Base-by-base conservation (phyloP, 1,284 basidiomycete genomes). In the Ustilago trichophora region DNA sequence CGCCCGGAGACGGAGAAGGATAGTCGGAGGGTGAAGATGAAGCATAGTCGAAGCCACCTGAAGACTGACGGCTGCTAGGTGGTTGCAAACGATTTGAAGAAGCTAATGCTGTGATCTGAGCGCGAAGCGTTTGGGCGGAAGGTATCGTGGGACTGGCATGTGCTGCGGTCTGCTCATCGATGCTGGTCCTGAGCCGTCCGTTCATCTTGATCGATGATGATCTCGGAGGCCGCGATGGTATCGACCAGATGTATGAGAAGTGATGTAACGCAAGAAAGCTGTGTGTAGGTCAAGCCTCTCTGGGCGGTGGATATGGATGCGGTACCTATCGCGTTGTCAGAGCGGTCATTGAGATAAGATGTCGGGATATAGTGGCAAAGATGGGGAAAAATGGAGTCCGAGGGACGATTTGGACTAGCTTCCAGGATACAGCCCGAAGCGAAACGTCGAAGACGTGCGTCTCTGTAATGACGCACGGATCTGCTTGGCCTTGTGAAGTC, bases 21-120 rank as follows among this genome's bases (percentile, higher is more conserved):
- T 52, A 52, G 27, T 42, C 29, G 26, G 56, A 59, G 13, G 49
- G 44, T 21, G 56, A 46, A 24, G 56, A 59, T n/a, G n/a, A n/a
- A n/a, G n/a, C n/a, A 26, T 47, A 47, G 43, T 36, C 44, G n/a
- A n/a, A 52, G 18, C 43, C 37, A 8, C 16, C 49, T 4, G 56
- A 34, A 3, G 49, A 43, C 25, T 41, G 44, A 1, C 38, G 56
- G 16, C 15, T 45, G 18, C 22, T 26, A 12, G 49, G 22, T 13
- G 43, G 24, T 18, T 41, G 41, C 1, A 48, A 22, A 3, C 43
- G 43, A 40, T n/a, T 34, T 2, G 19, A 13, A 13, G 42, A 8
- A 18, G 55, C 25, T 15, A 22, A 32, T 16, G 33, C 12, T 15
- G 32, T 6, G 16, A n/a, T 8, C 31, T 43, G 46, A 5, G 21